phyloP scores from a whole-genome alignment of 2,329 filamentous ascomycete genomes.

The Penicillium janthinellum region DNA sequence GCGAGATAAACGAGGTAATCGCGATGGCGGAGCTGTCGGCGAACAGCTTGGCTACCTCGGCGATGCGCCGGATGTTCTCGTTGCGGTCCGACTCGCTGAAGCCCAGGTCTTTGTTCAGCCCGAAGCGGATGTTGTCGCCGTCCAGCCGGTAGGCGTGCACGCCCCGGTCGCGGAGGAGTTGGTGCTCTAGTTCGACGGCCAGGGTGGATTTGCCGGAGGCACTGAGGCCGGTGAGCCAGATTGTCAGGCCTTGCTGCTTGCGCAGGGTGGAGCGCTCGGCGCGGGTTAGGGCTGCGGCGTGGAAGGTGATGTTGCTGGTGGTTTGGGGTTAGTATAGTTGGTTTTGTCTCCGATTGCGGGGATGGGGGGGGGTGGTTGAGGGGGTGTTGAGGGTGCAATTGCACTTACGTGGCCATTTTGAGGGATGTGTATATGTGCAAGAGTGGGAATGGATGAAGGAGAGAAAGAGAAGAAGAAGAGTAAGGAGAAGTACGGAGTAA shows the following conservation, averaged over 20 bases:
- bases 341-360: neutral
- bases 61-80: slow-evolving; percentile 97
- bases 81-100: slow-evolving; percentile 92
- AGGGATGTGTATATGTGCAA: slow-evolving; percentile 4
- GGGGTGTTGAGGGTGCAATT: neutral
- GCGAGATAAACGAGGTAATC: slow-evolving; percentile 95
- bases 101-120: slow-evolving; percentile 94
- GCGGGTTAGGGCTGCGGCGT: slow-evolving; percentile 46
- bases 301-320: slow-evolving; percentile 51
- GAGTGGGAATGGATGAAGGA: slow-evolving; percentile 9
- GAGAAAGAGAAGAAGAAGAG: slow-evolving; percentile 14
- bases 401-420: slow-evolving; percentile 43
- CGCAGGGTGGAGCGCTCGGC: slow-evolving; percentile 53
- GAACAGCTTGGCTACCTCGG: slow-evolving; percentile 95
- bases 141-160: slow-evolving; percentile 89
- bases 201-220: slow-evolving; percentile 97
- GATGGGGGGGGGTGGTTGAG: neutral
- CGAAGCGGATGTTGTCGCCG: slow-evolving; percentile 97
- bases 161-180: slow-evolving; percentile 74
- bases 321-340: slow-evolving; percentile 13
- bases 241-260: slow-evolving; percentile 85
- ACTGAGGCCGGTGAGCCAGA: slow-evolving; percentile 97
- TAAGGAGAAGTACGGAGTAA: no score
- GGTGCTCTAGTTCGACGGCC: slow-evolving; percentile 93
- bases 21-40: slow-evolving; percentile 85